phyloP scores from a whole-genome alignment of 306 rosid genomes.

The Cicer bijugum region DNA sequence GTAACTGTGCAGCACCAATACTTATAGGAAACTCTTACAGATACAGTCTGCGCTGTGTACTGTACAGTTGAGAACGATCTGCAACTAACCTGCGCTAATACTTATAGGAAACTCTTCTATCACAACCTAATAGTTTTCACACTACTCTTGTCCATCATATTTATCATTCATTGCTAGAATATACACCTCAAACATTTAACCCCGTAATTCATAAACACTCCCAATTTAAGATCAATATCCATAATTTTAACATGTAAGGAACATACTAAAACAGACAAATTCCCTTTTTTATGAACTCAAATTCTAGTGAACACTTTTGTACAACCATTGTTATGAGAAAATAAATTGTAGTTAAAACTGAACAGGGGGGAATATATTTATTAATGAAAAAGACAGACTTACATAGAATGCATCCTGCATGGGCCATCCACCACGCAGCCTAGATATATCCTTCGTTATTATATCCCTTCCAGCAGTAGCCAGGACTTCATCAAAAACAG shows the following conservation, averaged over 20 bases:
- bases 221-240: not conserved
- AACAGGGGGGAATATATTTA: slow-evolving; percentile 14
- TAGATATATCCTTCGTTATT: slow-evolving; percentile 87
- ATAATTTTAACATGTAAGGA: not conserved
- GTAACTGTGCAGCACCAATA: too few relatives aligned
- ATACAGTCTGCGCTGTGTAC: too few relatives aligned
- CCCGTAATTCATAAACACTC: not conserved
- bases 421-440: slow-evolving; percentile 97
- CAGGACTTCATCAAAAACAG: slow-evolving; percentile 89
- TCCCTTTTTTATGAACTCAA: not conserved
- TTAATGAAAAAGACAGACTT: slow-evolving; percentile 49
- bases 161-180: not conserved
- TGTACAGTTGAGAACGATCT: not conserved
- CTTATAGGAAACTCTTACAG: too few relatives aligned
- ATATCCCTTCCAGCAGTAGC: slow-evolving; percentile 89
- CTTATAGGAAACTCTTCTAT: not conserved
- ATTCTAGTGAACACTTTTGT: not conserved
- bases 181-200: not conserved
- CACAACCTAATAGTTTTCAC: not conserved
- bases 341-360: slow-evolving; percentile 8
- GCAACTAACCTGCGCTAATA: not conserved
- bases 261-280: slow-evolving; percentile 8
- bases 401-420: slow-evolving; percentile 97
- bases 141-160: not conserved
- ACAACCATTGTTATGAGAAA: slow-evolving; percentile 1